Evolutionary conservation across 148 eudicot genomes (phyloP), one percentile per base, ranked within the genome.

Genomic region (Arctostaphylos glauca): DNA sequence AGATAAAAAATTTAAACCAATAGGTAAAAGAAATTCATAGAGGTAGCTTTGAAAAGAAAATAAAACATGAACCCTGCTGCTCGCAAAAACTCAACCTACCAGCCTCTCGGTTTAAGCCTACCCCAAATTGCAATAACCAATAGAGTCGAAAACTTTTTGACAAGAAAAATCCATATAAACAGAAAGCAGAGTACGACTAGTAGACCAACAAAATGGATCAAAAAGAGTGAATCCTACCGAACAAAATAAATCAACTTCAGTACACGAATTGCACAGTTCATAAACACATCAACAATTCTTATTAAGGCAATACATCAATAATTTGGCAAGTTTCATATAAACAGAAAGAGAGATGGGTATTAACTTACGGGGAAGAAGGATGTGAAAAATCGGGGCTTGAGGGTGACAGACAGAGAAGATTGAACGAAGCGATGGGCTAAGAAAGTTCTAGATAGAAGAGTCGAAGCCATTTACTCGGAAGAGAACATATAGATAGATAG

Each of bases 401-500:
- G 86, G 21, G 60, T 64, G 60, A 82, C 77, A 59, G 86, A 73
- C 3, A 71, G 78, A 3, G 86, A 85, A 74, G 92, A 86, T 68
- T 68, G 82, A 58, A 89, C 67, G 54, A 87, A 55, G 50, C 90
- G 94, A 74, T 75, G 86, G 44, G 84, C 82, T 18, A 86, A 84
- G 25, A 91, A 76, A 56, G 88, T 83, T 88, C 85, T 90, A 14
- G 94, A 90, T 55, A 90, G 52, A 71, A 91, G 76, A 74, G 91
- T 83, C 9, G 94, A 90, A 80, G 94, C 94, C 96, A 93, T 93
- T 83, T 74, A 74, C 48, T 16, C 75, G 44, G 48, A 44, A 72
- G 76, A 48, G 77, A 21, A 49, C 77, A 74, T 10, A 21, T 19
- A 31, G 38, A 31, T 31, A 31, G 38, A 31, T 1, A 31, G 38